Evolutionary conservation across 805 yeast genomes (phyloP), one percentile per base, ranked within the genome.

Genomic region (Ogataea nonfermentans): DNA sequence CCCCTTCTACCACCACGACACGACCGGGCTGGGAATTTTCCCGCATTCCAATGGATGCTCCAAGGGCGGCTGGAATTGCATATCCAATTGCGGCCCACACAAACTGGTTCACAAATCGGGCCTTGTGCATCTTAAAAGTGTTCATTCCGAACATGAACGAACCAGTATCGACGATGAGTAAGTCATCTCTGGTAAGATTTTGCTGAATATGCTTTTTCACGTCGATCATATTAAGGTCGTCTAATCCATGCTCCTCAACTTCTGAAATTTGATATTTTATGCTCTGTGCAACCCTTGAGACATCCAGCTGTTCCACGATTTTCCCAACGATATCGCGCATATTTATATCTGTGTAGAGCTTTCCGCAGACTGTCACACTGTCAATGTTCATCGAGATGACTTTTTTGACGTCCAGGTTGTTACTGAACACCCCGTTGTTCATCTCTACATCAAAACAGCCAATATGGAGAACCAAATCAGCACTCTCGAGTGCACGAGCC

Each of bases 401-500:
- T 0, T 47, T 44, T 2, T 34, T 33, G 4, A 53, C 49, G 6
- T 52, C 43, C 24, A 69, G 48, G 1, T 61, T 46, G 16, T 69
- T 66, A 1, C 81, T 60, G 60, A 76, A 80, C 28, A 70, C 71
- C 5, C 90, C 91, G 24, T 75, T 67, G 56, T 82, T 84, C 41
- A 79, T 68, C 56, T 84, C 91, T 40, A 78, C 73, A 35, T 71
- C 67, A 40, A 77, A 71, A 24, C 78, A 74, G 5, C 97, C 97
- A 46, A 87, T 60, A 50, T 73, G 73, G 31, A 89, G 52, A n/a
- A 89, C 71, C 31, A 84, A 65, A 57, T 90, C 96, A 7, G 88
- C 71, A 6, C 65, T 42, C 40, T 76, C 75, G 41, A 72, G 44
- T 17, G 56, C 55, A 1, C 68, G 63, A 12, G 66, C 53, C 9